Evolutionary conservation across 148 eudicot genomes (phyloP).

Genomic region (Nyssa sinensis): DNA sequence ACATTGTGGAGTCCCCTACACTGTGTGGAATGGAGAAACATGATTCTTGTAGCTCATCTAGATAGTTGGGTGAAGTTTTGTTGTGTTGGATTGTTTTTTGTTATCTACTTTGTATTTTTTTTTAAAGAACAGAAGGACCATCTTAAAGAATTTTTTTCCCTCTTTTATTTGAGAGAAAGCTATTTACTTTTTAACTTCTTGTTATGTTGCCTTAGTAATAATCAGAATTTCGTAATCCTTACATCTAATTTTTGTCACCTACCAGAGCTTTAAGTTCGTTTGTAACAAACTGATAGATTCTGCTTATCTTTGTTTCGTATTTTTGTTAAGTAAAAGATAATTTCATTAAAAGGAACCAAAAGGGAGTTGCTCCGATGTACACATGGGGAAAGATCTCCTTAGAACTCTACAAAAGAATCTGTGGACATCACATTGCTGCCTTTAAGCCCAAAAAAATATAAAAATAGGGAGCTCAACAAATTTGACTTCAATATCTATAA

Average conservation of each 20-base stretch:
- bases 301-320: not conserved
- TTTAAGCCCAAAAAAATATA: no score
- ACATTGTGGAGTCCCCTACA: not conserved
- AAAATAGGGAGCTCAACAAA: no score
- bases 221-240: not conserved
- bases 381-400: no score
- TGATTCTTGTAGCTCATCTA: not conserved
- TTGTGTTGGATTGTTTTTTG: not conserved
- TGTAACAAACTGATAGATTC: constrained; percentile 5
- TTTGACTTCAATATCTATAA: no score
- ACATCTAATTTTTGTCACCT: not conserved
- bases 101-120: not conserved
- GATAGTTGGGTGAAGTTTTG: not conserved
- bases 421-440: no score
- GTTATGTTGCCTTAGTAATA: not conserved
- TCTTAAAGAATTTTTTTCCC: not conserved
- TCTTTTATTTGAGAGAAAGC: not conserved
- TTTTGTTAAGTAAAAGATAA: no score
- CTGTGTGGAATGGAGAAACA: not conserved
- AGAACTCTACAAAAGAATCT: no score
- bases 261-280: not conserved
- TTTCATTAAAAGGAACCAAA: no score
- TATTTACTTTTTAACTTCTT: not conserved
- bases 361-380: no score
- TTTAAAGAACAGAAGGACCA: not conserved